These are phyloP conservation scores for Macrolepiota fuliginosa DNA, from an alignment of 768 basidiomycete genomes.

Conservation along the genomic window DNA sequence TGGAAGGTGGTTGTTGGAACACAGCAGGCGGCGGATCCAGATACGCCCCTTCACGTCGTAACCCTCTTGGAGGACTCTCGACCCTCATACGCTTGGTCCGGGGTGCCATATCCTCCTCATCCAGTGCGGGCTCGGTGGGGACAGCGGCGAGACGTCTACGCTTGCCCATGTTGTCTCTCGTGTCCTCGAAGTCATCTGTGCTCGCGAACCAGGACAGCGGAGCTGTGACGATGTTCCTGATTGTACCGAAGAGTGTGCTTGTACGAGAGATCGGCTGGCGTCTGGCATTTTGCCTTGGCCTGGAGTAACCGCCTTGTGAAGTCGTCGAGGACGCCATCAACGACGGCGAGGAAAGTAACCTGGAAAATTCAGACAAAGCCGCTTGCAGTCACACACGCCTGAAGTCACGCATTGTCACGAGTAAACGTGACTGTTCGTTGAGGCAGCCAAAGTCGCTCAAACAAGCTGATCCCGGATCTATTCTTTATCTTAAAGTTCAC, in stretches of 20 bases:
- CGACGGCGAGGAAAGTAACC: constrained; percentile 30
- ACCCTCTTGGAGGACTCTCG: constrained; percentile 42
- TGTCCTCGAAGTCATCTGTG: constrained; percentile 47
- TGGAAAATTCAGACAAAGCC: constrained; percentile 7
- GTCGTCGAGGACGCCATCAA: constrained; percentile 36
- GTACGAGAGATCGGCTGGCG: constrained; percentile 45
- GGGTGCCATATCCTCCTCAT: constrained; percentile 30
- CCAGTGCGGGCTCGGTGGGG: constrained; percentile 29
- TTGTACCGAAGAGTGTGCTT: constrained; percentile 56
- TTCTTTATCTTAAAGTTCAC: too few relatives aligned
- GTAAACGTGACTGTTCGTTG: neutral
- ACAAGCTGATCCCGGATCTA: neutral
- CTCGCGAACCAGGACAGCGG: constrained; percentile 57
- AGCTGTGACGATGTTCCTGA: constrained; percentile 66
- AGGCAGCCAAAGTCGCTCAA: neutral
- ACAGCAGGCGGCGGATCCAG: constrained; percentile 53
- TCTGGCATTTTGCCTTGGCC: constrained; percentile 22
- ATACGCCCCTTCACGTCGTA: constrained; percentile 30
- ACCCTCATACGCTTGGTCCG: constrained; percentile 55
- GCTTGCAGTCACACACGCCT: neutral
- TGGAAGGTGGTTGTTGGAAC: constrained; percentile 30
- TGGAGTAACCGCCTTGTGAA: constrained; percentile 25
- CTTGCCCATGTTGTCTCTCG: constrained; percentile 51
- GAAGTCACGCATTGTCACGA: constrained; percentile 1
- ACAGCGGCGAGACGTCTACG: constrained; percentile 43